Percentiles rank a stretch among this genome's conserved stretches.
Evolutionary conservation across 768 basidiomycete genomes (phyloP).

Genomic region (Saitozyma podzolica): DNA sequence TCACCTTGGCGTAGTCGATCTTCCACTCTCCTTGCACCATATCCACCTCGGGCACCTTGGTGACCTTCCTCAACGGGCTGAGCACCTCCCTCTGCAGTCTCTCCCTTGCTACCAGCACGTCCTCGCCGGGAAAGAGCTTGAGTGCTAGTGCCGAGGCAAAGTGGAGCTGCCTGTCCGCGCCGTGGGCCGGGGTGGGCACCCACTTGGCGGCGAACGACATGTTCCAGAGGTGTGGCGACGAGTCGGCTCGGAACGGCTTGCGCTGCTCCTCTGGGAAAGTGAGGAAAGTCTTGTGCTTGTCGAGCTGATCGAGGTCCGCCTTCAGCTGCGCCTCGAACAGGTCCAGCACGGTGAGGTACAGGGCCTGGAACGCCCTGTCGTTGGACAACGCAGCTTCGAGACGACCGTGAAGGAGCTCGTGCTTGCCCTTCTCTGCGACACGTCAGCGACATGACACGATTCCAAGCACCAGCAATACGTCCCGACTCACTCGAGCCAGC

Average conservation of each 20-base stretch:
- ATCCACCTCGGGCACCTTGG: conserved; percentile 61
- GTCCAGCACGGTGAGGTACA: conserved; percentile 65
- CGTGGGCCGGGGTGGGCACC: conserved; percentile 64
- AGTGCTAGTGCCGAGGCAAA: conserved; percentile 66
- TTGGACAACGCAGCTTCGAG: conserved; percentile 24
- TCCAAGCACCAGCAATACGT: too few relatives aligned
- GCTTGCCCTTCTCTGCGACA: conserved; percentile 15
- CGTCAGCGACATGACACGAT: not conserved
- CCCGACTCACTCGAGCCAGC: conserved; percentile 7
- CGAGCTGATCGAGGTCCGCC: conserved; percentile 58
- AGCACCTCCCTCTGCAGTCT: conserved; percentile 65
- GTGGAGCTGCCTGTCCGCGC: conserved; percentile 67
- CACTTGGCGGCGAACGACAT: conserved; percentile 68
- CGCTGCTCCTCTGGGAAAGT: conserved; percentile 26
- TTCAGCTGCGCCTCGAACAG: conserved; percentile 62
- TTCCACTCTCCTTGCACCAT: conserved; percentile 59
- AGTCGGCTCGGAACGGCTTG: conserved; percentile 25
- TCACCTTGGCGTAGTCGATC: conserved; percentile 26
- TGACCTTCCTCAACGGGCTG: conserved; percentile 59
- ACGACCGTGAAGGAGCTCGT: conserved; percentile 19
- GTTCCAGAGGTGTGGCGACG: conserved; percentile 47
- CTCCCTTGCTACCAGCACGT: conserved; percentile 59
- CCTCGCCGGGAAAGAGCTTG: conserved; percentile 56
- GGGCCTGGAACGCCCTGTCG: conserved; percentile 62
- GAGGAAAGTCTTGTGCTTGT: conserved; percentile 48